These are phyloP conservation scores for Venturia aucupariae DNA, from an alignment of 2,329 filamentous ascomycete genomes.

Conservation along the genomic window DNA sequence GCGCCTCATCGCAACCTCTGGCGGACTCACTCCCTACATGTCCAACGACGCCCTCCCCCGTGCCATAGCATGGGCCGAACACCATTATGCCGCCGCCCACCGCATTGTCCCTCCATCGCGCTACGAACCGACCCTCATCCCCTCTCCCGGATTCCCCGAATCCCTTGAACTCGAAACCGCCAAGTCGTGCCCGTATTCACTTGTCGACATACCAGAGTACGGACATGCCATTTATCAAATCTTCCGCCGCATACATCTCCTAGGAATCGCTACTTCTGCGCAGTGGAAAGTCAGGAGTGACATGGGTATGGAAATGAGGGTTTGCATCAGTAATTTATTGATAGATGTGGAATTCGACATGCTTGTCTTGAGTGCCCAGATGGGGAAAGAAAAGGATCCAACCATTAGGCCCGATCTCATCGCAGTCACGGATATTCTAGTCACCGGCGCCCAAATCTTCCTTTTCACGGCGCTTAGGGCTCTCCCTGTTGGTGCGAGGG, in stretches of 20 bases:
- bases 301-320: neutral
- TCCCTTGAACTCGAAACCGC: neutral
- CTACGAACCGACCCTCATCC: neutral
- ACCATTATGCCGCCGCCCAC: conserved; percentile 2
- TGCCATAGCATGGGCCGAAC: conserved; percentile 7
- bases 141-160: neutral
- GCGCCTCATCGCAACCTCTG: neutral
- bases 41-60: neutral
- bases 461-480: neutral
- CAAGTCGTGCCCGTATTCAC: neutral
- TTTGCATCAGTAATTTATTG: neutral
- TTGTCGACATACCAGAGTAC: neutral
- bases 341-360: conserved; percentile 3
- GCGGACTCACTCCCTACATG: neutral
- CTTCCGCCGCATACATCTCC: neutral
- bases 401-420: neutral
- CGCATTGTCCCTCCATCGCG: neutral
- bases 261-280: neutral
- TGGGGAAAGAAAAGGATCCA: neutral
- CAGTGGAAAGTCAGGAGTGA: neutral
- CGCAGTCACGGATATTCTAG: neutral
- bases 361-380: neutral
- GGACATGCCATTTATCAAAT: neutral
- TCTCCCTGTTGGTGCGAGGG: neutral
- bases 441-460: neutral